Evolutionary conservation across 78 protist genomes (phyloP).

Genomic region (Bodo saltans): DNA sequence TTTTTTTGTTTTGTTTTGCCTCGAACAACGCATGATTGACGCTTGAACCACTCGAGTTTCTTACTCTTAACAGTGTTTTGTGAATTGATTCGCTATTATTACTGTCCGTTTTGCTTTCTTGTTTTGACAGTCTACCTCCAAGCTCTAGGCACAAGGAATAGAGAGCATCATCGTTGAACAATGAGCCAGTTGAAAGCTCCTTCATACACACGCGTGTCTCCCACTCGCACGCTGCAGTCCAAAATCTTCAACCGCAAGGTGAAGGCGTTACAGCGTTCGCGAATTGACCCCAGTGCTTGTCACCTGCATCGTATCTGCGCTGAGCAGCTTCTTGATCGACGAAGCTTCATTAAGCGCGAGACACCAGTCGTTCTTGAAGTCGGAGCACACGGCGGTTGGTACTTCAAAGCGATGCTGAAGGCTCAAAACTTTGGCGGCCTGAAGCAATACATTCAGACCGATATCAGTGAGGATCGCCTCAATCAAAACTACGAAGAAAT

Average conservation of each 20-base stretch:
- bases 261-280: slow-evolving; percentile 2
- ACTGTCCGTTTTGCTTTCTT: too few relatives aligned
- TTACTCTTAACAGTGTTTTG: too few relatives aligned
- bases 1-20: too few relatives aligned
- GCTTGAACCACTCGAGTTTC: too few relatives aligned
- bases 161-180: too few relatives aligned
- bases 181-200: too few relatives aligned
- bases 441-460: slow-evolving; percentile 19
- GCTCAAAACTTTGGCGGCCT: background rate
- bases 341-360: slow-evolving; percentile 17
- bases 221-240: background rate
- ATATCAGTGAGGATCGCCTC: background rate
- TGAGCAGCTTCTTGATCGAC: slow-evolving; percentile 6
- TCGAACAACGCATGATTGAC: too few relatives aligned
- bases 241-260: background rate
- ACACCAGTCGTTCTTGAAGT: slow-evolving; percentile 25
- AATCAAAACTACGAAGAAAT: background rate
- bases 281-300: background rate
- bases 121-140: too few relatives aligned
- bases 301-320: slow-evolving; percentile 10
- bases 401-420: background rate
- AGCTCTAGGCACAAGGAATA: too few relatives aligned
- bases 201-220: too few relatives aligned
- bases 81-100: too few relatives aligned
- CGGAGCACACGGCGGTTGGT: background rate